Conservation (phyloP, 495 filamentous ascomycete genomes). For the Aspergillus homomorphus region DNA sequence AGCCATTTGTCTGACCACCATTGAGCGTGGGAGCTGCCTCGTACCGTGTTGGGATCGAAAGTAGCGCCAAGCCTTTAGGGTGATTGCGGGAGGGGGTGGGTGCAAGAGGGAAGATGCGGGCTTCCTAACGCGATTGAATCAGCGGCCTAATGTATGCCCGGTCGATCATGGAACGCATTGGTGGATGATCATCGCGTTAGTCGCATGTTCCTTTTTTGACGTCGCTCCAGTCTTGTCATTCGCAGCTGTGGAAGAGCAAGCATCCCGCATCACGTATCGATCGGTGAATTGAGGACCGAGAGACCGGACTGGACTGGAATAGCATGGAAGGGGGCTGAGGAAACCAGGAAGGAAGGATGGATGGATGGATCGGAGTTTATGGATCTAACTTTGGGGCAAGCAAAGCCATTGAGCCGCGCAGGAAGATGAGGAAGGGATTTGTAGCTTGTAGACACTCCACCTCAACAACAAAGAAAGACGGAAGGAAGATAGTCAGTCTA, state of each 20-base stretch:
- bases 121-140: constrained; percentile 8
- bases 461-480: too few species aligned
- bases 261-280: not conserved
- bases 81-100: not conserved
- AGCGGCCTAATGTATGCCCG: constrained; percentile 14
- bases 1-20: not conserved
- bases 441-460: too few species aligned
- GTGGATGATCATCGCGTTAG: constrained; percentile 15
- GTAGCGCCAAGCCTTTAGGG: not conserved
- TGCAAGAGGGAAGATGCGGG: not conserved
- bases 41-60: not conserved
- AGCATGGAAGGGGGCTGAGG: not conserved
- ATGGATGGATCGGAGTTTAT: too few species aligned
- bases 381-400: not conserved
- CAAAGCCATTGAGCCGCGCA: not conserved
- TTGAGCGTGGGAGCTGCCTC: not conserved
- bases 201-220: constrained; percentile 12
- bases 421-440: not conserved
- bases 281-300: not conserved
- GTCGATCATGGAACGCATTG: constrained; percentile 17
- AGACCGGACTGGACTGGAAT: not conserved
- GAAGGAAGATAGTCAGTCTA: too few species aligned
- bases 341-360: too few species aligned
- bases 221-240: constrained; percentile 3
- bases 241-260: not conserved